phyloP scores from a whole-genome alignment of 2,329 filamentous ascomycete genomes.

The Hypoxylon sp. region DNA sequence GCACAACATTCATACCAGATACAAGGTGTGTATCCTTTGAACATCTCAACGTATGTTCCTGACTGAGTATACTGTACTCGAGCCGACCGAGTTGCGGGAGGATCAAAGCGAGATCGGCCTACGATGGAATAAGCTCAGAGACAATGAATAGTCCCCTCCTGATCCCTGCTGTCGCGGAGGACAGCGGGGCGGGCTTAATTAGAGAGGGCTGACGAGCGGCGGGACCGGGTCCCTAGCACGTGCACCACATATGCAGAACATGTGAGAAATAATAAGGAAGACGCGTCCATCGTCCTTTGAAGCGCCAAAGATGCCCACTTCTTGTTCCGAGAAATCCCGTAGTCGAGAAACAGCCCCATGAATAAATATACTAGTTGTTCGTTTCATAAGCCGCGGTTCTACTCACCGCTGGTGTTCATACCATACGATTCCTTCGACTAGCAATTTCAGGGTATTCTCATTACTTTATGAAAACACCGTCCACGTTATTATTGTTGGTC shows the following conservation, averaged over 20 bases:
- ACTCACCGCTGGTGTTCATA: constrained; percentile 37
- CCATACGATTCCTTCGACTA: constrained; percentile 32
- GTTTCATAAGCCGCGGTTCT: constrained; percentile 28
- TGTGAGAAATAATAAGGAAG: constrained; percentile 33
- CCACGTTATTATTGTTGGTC: constrained; percentile 25
- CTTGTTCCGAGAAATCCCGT: constrained; percentile 42
- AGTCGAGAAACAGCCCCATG: constrained; percentile 27
- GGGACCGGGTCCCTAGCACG: constrained; percentile 35
- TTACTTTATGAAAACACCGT: constrained; percentile 50
- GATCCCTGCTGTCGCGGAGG: constrained; percentile 42
- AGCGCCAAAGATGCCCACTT: constrained; percentile 34
- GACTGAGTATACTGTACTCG: not conserved
- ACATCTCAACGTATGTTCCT: not conserved
- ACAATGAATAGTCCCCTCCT: constrained; percentile 22
- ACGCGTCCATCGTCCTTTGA: constrained; percentile 29
- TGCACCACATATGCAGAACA: constrained; percentile 35
- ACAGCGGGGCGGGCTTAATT: constrained; percentile 48
- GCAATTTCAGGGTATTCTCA: constrained; percentile 44
- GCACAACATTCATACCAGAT: constrained; percentile 8
- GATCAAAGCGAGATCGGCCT: constrained; percentile 43
- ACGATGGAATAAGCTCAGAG: constrained; percentile 24
- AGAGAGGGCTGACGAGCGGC: constrained; percentile 41
- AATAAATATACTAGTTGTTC: constrained; percentile 26
- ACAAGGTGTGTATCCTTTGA: not conserved
- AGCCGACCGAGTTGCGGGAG: constrained; percentile 20